Evolutionary conservation across 257 asterid genomes (phyloP), one percentile per base, ranked within the genome.

Genomic region (Nicotiana undulata): DNA sequence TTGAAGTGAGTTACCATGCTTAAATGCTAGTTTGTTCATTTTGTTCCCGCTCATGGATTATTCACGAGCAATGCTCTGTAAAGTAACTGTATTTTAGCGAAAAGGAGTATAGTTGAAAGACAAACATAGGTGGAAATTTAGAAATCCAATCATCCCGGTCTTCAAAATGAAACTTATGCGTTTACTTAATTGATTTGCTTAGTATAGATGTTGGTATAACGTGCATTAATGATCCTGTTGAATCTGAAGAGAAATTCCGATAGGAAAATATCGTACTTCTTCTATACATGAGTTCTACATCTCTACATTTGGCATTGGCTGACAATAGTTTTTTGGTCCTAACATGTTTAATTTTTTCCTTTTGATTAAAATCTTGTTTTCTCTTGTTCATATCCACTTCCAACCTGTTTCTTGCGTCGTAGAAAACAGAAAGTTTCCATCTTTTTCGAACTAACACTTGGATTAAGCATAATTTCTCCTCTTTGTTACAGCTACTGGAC

Each of bases 401-500:
- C 8, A 22, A 9, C 20, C 8, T 72, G 40, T 13, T 49, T 72
- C 13, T 0, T 6, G 60, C 37, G 1, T 44, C 22, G 0, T 46
- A 22, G 5, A 0, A 46, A 72, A 24, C 16, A 56, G 61, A 63
- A 2, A 63, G n/a, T 63, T 51, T 51, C 18, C 56, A 51, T 15
- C 6, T 51, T 51, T 40, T 8, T 24, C 16, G 0, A 6, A 58
- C 4, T 59, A 9, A 3, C 65, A 10, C 16, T 46, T 46, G 24
- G 60, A 46, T 46, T 24, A 72, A 20, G 4, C 76, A 0, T 37
- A 51, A 68, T 2, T 63, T 59, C 44, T 72, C n/a, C 67, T 63
- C 80, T 59, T 77, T 34, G 52, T 24, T 22, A 68, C 97, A 95
- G 99, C 98, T 20, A 95, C 97, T 10, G 99, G 98, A 76, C 85